These are phyloP conservation scores for Agrocybe chaxingu DNA, from an alignment of 768 basidiomycete genomes.

Conservation along the genomic window DNA sequence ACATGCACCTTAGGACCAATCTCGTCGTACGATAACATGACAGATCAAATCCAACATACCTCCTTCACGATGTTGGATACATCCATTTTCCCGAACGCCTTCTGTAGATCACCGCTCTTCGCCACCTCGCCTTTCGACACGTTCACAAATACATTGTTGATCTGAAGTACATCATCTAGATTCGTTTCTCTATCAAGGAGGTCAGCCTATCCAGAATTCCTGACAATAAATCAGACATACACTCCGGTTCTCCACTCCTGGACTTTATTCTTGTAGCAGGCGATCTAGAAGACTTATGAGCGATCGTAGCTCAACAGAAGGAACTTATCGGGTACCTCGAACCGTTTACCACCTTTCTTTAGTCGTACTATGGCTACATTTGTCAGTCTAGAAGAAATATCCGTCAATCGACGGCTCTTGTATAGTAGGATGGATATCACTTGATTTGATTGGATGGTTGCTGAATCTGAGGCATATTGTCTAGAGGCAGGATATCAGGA, in stretches of 20 bases:
- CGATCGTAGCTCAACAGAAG: background rate
- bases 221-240: constrained; percentile 38
- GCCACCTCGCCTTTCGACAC: constrained; percentile 96
- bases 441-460: constrained; percentile 92
- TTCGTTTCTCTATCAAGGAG: constrained; percentile 68
- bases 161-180: constrained; percentile 94
- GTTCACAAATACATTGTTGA: constrained; percentile 93
- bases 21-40: background rate
- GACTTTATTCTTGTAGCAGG: constrained; percentile 99
- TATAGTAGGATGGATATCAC: constrained; percentile 30
- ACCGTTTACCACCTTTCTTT: constrained; percentile 96
- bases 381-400: constrained; percentile 62
- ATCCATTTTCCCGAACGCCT: constrained; percentile 82
- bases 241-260: constrained; percentile 94
- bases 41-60: constrained; percentile 35
- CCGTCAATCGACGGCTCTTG: constrained; percentile 6
- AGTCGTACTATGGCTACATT: constrained; percentile 96
- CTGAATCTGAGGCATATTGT: constrained; percentile 54
- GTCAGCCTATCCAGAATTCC: background rate
- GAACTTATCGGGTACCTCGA: constrained; percentile 59
- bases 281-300: constrained; percentile 52
- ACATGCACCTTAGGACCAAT: background rate
- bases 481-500: constrained; percentile 3
- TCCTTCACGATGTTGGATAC: constrained; percentile 75
- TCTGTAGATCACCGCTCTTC: constrained; percentile 84